Conservation (phyloP, 176 grass and related monocot species). For the Aegilops bicornis region DNA sequence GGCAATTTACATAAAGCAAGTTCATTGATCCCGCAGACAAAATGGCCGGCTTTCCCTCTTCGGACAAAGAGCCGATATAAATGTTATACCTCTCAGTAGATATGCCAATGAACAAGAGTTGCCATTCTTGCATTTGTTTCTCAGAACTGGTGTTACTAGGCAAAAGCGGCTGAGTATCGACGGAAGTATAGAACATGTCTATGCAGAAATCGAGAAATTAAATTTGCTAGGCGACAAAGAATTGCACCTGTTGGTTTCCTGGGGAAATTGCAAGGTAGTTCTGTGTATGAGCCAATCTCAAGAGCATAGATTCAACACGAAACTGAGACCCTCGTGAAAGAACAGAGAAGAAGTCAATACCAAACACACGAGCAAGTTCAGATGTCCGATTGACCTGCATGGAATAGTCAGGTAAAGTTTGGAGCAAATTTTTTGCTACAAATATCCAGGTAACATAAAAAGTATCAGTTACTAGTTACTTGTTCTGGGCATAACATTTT, state of each 20-base stretch:
- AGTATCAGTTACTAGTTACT: background rate
- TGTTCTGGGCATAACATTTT: conserved; percentile 4
- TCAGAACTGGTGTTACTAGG: conserved; percentile 2
- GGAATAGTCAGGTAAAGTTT: conserved; percentile 25
- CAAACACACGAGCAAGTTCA: conserved; percentile 96
- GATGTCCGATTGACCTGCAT: conserved; percentile 94
- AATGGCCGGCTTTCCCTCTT: background rate
- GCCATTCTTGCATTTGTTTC: background rate
- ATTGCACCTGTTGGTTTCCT: conserved; percentile 72
- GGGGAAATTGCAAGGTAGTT: conserved; percentile 98
- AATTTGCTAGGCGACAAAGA: conserved; percentile 5
- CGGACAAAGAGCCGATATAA: background rate
- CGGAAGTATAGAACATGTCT: background rate
- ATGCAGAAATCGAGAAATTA: conserved; percentile 8
- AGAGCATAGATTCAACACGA: conserved; percentile 96
- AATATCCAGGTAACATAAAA: background rate
- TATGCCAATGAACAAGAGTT: background rate
- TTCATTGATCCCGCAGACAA: conserved; percentile 7
- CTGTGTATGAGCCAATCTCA: conserved; percentile 94
- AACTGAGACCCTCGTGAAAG: conserved; percentile 95
- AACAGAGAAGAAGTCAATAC: conserved; percentile 98
- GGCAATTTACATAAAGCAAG: background rate
- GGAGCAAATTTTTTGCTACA: background rate
- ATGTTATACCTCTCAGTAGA: background rate
- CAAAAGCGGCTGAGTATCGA: conserved; percentile 9